Evolutionary conservation across 139 green algal genomes (phyloP).

Genomic region (Picochlorum sp.): DNA sequence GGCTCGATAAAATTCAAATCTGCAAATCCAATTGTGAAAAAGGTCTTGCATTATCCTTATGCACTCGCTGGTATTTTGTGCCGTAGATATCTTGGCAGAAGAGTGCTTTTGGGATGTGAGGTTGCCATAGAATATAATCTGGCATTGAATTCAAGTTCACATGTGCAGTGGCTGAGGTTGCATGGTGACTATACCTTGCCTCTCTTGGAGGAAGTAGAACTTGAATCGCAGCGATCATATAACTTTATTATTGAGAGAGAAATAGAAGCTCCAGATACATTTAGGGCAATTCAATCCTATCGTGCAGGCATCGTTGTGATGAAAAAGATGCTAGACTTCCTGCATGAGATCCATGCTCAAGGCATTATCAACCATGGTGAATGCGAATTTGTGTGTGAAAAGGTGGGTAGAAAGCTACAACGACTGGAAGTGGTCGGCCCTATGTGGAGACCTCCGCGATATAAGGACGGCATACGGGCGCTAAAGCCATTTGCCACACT

Average conservation of each 20-base stretch:
- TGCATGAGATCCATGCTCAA: slow-evolving; percentile 53
- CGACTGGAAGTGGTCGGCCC: slow-evolving; percentile 56
- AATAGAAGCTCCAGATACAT: slow-evolving; percentile 75
- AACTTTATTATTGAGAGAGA: slow-evolving; percentile 73
- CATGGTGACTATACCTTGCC: slow-evolving; percentile 12
- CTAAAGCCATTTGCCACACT: slow-evolving; percentile 52
- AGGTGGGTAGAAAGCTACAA: slow-evolving; percentile 51
- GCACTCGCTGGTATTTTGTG: slow-evolving; percentile 21
- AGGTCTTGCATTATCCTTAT: slow-evolving; percentile 16
- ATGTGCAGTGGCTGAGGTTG: slow-evolving; percentile 40
- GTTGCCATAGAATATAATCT: slow-evolving; percentile 76
- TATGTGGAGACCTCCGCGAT: slow-evolving; percentile 42
- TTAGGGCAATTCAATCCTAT: slow-evolving; percentile 80
- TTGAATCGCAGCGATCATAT: slow-evolving; percentile 19
- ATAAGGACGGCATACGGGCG: slow-evolving; percentile 42
- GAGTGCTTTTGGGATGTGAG: slow-evolving; percentile 59
- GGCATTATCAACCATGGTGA: slow-evolving; percentile 68
- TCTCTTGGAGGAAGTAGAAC: slow-evolving; percentile 27
- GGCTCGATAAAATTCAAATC: too few relatives aligned
- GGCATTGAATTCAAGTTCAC: slow-evolving; percentile 45
- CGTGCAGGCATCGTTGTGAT: slow-evolving; percentile 70
- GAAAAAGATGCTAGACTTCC: slow-evolving; percentile 62
- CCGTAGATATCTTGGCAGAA: slow-evolving; percentile 27
- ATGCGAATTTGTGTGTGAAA: slow-evolving; percentile 39
- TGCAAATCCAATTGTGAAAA: not conserved